Evolutionary conservation across 2,329 filamentous ascomycete species (phyloP).

Genomic region (Stagonosporopsis vannaccii): DNA sequence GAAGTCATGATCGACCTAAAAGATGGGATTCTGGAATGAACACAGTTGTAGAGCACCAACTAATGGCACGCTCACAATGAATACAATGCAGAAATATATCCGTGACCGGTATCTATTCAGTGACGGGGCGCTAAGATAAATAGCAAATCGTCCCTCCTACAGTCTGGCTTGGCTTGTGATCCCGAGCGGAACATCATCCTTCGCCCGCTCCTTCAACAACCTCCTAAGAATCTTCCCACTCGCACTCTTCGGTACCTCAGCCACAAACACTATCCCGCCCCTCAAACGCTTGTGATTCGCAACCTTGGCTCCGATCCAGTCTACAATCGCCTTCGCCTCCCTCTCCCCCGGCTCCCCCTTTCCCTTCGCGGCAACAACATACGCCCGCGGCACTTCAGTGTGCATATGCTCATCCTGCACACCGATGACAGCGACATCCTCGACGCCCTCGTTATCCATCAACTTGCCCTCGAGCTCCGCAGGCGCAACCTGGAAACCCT

Average conservation of each 20-base stretch:
- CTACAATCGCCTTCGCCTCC: slow-evolving; percentile 24
- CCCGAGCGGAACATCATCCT: slow-evolving; percentile 26
- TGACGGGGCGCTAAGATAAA: neutral
- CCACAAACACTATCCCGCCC: slow-evolving; percentile 51
- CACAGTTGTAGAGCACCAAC: slow-evolving; percentile 8
- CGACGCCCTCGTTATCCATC: slow-evolving; percentile 32
- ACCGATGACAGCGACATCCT: slow-evolving; percentile 39
- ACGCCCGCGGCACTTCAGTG: slow-evolving; percentile 40
- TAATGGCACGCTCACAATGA: slow-evolving; percentile 9
- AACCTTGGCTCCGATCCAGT: slow-evolving; percentile 34
- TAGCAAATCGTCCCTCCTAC: slow-evolving; percentile 5
- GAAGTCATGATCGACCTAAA: neutral
- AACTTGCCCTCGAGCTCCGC: slow-evolving; percentile 41
- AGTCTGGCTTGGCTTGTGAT: slow-evolving; percentile 23
- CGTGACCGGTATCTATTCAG: neutral
- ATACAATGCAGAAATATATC: neutral
- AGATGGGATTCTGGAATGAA: slow-evolving; percentile 5
- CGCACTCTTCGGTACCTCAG: slow-evolving; percentile 57
- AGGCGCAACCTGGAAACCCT: slow-evolving; percentile 41
- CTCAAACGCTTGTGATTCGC: slow-evolving; percentile 40
- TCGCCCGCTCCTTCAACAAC: slow-evolving; percentile 31
- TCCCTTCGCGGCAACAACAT: slow-evolving; percentile 31
- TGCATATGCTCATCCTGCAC: slow-evolving; percentile 36
- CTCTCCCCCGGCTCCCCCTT: slow-evolving; percentile 16
- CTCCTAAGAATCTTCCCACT: slow-evolving; percentile 57